phyloP scores from a whole-genome alignment of 768 basidiomycete species.

The Xerocomus spinulosus region DNA sequence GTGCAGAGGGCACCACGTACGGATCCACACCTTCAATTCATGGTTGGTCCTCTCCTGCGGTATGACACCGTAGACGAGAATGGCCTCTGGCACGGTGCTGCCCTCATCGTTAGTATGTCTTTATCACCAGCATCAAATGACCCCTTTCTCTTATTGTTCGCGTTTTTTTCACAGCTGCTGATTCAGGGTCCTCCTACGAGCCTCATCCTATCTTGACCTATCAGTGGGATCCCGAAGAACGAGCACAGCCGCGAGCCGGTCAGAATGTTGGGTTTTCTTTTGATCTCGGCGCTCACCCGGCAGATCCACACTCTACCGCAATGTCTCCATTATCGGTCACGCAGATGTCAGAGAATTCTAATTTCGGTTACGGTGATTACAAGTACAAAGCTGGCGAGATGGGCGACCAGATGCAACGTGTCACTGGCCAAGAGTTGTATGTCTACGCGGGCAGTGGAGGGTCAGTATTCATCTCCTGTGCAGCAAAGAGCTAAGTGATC shows the following conservation, averaged over 20 bases:
- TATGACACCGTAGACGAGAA: slow-evolving; percentile 83
- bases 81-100: slow-evolving; percentile 84
- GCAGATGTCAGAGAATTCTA: not conserved
- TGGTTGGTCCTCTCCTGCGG: slow-evolving; percentile 86
- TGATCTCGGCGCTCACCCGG: slow-evolving; percentile 68
- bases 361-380: slow-evolving; percentile 6
- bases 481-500: not conserved
- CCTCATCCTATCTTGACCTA: slow-evolving; percentile 67
- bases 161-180: slow-evolving; percentile 48
- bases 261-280: slow-evolving; percentile 34
- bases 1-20: slow-evolving; percentile 57
- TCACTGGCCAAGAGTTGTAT: slow-evolving; percentile 66
- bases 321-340: slow-evolving; percentile 24
- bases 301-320: slow-evolving; percentile 59
- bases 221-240: slow-evolving; percentile 64
- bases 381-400: slow-evolving; percentile 18
- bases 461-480: slow-evolving; percentile 31
- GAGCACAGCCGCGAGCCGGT: slow-evolving; percentile 10
- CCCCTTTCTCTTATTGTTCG: not conserved
- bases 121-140: not conserved
- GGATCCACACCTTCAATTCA: slow-evolving; percentile 81
- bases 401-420: slow-evolving; percentile 37
- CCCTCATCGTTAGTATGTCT: slow-evolving; percentile 82
- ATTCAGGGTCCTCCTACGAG: slow-evolving; percentile 73
- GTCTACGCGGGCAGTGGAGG: slow-evolving; percentile 57